Base-by-base conservation (phyloP, 202 grass and related monocot species). In the Musa balbisiana region DNA sequence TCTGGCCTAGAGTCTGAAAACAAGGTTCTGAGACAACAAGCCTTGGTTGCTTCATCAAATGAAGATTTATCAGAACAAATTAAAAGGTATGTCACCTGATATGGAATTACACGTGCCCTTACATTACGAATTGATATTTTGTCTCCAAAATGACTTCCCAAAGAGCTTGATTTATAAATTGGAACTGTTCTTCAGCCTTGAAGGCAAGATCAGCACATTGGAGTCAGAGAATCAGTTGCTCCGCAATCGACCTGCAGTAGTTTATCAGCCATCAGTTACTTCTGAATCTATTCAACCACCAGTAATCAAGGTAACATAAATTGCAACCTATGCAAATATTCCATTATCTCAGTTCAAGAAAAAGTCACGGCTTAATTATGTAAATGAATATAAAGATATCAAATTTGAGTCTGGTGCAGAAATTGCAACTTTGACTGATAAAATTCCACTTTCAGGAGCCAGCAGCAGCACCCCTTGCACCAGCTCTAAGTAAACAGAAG, bases 401-500 rank as follows among this genome's bases (percentile, higher is more conserved):
- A 71, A 65, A 52, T 77, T 17, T 24, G 22, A 16, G 51, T 43
- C 13, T 68, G 29, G 3, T 9, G 29, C 10, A 33, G 10, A 13
- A 50, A 50, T 2, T 49, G 11, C 22, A 14, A 12, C 15, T 23
- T 24, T 8, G 52, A 51, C 67, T 21, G 2, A 70, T 25, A 33
- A 78, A 83, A 33, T 22, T 82, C 8, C 55, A 72, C 22, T 80
- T 80, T 58, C 84, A 92, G 89, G 86, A 89, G 69, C 70, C 87
- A 49, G 64, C 74, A 56, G 70, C 80, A 69, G 73, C 23, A 50
- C 54, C 29, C 53, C 26, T 67, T 29, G 12, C 49, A 75, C 72
- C 85, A 71, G 85, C 85, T 66, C 84, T 97, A 80, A 92, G 87
- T 82, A 97, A 97, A 92, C 87, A 92, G 71, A 92, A 87, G 74